Evolutionary conservation across 2,329 filamentous ascomycete species (phyloP), one percentile per base, ranked within the genome.

Genomic region (Acephala macrosclerotiorum): DNA sequence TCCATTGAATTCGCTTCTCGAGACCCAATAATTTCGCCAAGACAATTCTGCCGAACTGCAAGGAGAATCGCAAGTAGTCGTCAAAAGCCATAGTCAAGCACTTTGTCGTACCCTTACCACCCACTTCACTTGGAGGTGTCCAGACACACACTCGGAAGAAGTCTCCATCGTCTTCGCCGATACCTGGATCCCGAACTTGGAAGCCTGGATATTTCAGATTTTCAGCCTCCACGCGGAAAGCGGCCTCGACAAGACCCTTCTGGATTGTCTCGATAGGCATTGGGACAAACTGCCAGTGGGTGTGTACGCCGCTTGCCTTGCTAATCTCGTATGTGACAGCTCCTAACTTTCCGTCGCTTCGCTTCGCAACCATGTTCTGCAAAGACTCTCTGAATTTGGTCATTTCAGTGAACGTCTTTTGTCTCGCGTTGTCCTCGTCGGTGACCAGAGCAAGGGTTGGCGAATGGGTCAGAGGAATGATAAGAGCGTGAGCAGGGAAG

Each of bases 271-370:
- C 84, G 0, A 85, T 82, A 0, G 91, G 87, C 0, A 96, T 83
- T 0, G 96, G 93, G 35, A 98, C 81, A 71, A 96, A 91, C 79
- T 99, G 96, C 96, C 94, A 97, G 75, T 98, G 95, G 1, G 90
- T 85, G 76, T 99, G 96, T 63, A 98, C 89, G 62, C 96, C 93
- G 60, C 87, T 86, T 4, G 84, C 84, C 59, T 94, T 90, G 75
- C 90, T 95, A 73, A 99, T 94, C 79, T 98, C 96, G 89, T 93
- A 99, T 0, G 93, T 96, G 1, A 98, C 91, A 2, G 89, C 87
- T 18, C 95, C 96, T 0, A 97, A 87, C 69, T 85, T 85, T 68
- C 85, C 77, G 16, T 72, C 49, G 80, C 74, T 80, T 77, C 64
- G 82, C 83, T 78, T 80, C n/a, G 82, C 80, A 14, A 97, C 83